phyloP scores from a whole-genome alignment of 1,139 yeast species.

The Geotrichum siamense region DNA sequence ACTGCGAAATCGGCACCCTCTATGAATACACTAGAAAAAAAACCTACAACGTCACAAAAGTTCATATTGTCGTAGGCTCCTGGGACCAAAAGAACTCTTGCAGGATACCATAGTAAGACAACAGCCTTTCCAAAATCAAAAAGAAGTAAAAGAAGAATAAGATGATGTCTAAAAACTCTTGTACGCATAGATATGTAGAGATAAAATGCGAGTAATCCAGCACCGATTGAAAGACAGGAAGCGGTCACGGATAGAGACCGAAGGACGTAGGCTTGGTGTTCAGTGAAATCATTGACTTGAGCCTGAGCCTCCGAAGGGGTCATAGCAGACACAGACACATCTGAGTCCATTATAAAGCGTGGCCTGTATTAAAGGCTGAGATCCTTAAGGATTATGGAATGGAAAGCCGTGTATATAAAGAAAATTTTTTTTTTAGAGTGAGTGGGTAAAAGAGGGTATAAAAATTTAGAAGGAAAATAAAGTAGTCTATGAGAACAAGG shows the following conservation, averaged over 20 bases:
- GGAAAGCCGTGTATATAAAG: too few relatives aligned
- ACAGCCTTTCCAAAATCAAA: slow-evolving; percentile 74
- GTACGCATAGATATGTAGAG: slow-evolving; percentile 30
- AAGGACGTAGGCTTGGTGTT: slow-evolving; percentile 25
- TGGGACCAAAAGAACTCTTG: slow-evolving; percentile 46
- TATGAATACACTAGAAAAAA: slow-evolving; percentile 72
- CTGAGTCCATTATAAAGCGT: too few relatives aligned
- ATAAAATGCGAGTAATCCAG: slow-evolving; percentile 32
- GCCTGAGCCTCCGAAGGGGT: slow-evolving; percentile 4
- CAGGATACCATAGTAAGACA: slow-evolving; percentile 64
- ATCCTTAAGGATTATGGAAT: too few relatives aligned
- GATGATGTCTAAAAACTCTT: slow-evolving; percentile 34
- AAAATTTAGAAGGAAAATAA: too few relatives aligned
- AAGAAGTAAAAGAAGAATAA: slow-evolving; percentile 57
- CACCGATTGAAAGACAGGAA: slow-evolving; percentile 29
- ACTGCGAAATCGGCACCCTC: slow-evolving; percentile 89
- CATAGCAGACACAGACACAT: neutral
- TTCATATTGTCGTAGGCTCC: slow-evolving; percentile 47
- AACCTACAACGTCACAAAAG: slow-evolving; percentile 72
- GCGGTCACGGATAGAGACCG: slow-evolving; percentile 30
- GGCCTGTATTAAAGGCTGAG: too few relatives aligned
- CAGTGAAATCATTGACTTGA: slow-evolving; percentile 16
- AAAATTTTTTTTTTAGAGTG: too few relatives aligned
- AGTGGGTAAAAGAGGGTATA: too few relatives aligned
- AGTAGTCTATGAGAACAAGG: too few relatives aligned